These are phyloP conservation scores for Osmanthus fragrans DNA, from an alignment of 257 asterid genomes.

Conservation along the genomic window DNA sequence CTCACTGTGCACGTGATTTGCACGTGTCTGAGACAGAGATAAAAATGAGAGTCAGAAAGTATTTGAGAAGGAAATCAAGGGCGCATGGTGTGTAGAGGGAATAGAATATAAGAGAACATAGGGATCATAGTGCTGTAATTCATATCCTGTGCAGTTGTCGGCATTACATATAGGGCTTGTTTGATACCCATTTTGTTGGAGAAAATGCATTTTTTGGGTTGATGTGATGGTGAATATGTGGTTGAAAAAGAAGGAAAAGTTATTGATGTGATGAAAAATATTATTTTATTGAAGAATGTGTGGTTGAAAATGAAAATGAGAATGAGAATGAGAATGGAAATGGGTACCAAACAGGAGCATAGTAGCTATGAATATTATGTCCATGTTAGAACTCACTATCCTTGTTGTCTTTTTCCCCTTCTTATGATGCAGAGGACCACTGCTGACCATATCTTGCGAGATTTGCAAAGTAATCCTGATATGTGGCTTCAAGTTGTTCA, in stretches of 20 bases:
- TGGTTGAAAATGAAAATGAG: no score
- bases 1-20: neutral
- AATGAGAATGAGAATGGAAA: no score
- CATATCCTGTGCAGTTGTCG: neutral
- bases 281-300: no score
- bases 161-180: neutral
- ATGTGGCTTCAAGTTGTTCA: conserved; percentile 99
- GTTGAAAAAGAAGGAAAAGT: no score
- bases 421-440: conserved; percentile 67
- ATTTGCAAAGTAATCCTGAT: conserved; percentile 86
- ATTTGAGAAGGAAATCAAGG: neutral
- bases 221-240: no score
- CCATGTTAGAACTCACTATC: neutral
- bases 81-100: neutral
- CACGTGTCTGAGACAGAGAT: neutral
- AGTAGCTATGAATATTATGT: neutral
- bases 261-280: no score
- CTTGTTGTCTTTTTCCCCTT: conserved; percentile 13
- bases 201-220: no score
- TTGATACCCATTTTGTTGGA: no score
- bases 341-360: no score
- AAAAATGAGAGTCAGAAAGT: neutral
- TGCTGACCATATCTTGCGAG: conserved; percentile 91
- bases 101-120: neutral
- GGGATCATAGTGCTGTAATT: neutral